Evolutionary conservation across 352 stramenopile species (phyloP).

Genomic region (Achlya hypogyna): DNA sequence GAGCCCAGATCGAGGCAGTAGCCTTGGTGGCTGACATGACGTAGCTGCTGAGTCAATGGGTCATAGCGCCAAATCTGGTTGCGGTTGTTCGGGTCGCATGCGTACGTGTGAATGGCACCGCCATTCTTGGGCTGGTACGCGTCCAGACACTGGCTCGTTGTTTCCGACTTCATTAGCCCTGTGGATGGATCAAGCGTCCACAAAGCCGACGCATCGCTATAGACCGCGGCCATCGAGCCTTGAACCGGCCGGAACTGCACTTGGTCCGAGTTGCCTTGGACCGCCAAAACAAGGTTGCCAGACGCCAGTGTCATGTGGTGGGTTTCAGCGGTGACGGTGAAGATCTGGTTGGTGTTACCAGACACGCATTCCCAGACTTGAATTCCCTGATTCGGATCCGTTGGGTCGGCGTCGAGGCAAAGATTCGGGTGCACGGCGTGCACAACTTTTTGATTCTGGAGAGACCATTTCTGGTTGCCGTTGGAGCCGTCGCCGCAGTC

Average conservation of each 20-base stretch:
- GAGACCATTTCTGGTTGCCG: constrained; percentile 56
- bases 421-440: constrained; percentile 37
- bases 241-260: not conserved
- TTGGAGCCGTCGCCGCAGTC: constrained; percentile 39
- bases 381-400: not conserved
- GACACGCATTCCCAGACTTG: not conserved
- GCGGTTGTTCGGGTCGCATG: constrained; percentile 41
- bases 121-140: constrained; percentile 44
- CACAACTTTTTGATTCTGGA: constrained; percentile 35
- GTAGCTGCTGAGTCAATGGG: constrained; percentile 31
- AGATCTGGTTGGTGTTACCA: not conserved
- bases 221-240: not conserved
- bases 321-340: not conserved
- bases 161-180: not conserved
- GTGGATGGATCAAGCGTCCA: not conserved
- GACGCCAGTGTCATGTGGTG: not conserved
- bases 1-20: constrained; percentile 42
- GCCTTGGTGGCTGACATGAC: constrained; percentile 32
- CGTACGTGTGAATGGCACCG: constrained; percentile 43
- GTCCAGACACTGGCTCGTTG: constrained; percentile 34
- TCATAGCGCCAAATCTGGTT: constrained; percentile 68
- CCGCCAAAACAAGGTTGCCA: not conserved
- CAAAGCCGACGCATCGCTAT: not conserved
- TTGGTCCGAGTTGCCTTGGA: not conserved
- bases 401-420: constrained; percentile 34